Percentiles rank a stretch among this genome's conserved stretches.
Conservation (phyloP, 225 moss, liverwort and hornwort genomes). For the Climacium dendroides region DNA sequence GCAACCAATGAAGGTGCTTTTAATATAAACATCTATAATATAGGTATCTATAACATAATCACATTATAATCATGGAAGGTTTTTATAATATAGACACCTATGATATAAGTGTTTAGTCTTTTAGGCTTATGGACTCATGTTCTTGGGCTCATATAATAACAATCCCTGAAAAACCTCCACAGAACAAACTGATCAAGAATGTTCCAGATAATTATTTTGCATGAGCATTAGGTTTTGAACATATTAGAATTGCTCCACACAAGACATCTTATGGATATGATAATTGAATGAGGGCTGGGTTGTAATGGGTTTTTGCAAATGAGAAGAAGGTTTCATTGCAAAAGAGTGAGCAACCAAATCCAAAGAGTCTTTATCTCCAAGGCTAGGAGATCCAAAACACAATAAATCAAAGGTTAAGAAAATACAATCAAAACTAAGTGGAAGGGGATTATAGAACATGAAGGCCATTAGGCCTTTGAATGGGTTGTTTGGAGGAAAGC, state of each 20-base stretch:
- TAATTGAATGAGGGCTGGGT: background rate
- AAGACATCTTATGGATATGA: background rate
- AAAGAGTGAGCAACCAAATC: background rate
- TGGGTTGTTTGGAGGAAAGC: background rate
- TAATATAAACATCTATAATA: too few relatives aligned
- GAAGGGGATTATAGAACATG: background rate
- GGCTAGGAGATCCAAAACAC: accelerated
- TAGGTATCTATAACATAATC: too few relatives aligned
- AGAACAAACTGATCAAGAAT: background rate
- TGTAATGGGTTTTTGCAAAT: background rate
- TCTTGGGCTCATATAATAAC: too few relatives aligned
- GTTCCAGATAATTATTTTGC: background rate
- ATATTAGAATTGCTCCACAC: background rate
- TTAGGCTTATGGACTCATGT: too few relatives aligned
- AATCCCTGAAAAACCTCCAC: background rate
- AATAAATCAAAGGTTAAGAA: background rate
- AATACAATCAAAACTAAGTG: background rate
- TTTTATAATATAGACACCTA: too few relatives aligned
- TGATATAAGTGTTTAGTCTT: too few relatives aligned
- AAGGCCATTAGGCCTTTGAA: accelerated
- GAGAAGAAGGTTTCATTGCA: background rate
- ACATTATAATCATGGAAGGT: too few relatives aligned
- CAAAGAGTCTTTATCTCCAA: background rate
- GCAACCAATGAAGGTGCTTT: too few relatives aligned
- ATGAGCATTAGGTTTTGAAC: background rate